These are phyloP conservation scores for Opeltia flavorubescens DNA, from an alignment of 495 filamentous ascomycete genomes.

Conservation along the genomic window DNA sequence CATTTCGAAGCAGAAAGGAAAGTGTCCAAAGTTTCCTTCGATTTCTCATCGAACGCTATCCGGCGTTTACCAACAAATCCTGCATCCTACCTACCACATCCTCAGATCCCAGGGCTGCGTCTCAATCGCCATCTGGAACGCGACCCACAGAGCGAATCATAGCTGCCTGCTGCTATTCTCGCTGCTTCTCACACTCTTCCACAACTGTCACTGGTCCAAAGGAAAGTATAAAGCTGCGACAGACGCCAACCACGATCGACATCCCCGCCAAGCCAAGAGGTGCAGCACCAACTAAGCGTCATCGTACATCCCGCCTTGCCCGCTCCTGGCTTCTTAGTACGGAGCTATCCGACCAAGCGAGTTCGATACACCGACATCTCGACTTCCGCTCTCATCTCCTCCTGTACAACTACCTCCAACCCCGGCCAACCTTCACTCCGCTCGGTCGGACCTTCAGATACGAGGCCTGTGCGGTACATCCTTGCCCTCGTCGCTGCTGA, in stretches of 20 bases:
- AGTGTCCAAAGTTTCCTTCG: too few species aligned
- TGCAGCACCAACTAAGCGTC: not conserved
- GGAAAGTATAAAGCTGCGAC: not conserved
- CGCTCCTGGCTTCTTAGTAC: not conserved
- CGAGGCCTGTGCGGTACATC: not conserved
- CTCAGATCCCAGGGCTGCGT: not conserved
- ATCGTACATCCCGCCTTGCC: conserved; percentile 1
- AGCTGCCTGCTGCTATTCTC: not conserved
- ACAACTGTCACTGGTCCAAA: not conserved
- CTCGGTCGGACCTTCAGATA: not conserved
- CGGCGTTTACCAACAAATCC: not conserved
- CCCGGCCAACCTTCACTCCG: not conserved
- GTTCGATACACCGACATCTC: conserved; percentile 5
- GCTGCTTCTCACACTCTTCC: not conserved
- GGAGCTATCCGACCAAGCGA: conserved; percentile 1
- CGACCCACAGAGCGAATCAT: not conserved
- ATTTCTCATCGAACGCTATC: not conserved
- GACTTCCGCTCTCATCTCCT: not conserved
- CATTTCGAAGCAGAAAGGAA: too few species aligned
- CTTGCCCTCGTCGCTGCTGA: not conserved
- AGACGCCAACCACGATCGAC: not conserved
- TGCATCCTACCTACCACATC: not conserved
- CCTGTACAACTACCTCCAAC: not conserved
- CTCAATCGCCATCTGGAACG: not conserved
- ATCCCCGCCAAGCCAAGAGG: not conserved